Base-by-base conservation (phyloP, 1,284 basidiomycete genomes). In the Boletus nobilissimus region DNA sequence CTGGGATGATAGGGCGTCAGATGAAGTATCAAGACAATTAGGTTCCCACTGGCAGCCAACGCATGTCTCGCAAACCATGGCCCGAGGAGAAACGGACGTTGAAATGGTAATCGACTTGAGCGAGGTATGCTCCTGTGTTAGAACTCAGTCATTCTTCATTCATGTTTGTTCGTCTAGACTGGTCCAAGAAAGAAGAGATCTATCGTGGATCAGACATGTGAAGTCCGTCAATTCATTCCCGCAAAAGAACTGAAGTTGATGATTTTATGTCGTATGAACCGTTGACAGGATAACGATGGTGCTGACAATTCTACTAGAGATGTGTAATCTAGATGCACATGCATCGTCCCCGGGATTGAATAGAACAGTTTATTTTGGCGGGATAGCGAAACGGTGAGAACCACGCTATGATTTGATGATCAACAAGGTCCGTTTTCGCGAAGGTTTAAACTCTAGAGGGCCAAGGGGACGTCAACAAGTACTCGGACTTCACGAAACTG, bases 1-100 rank as follows among this genome's bases (percentile, higher is more conserved):
- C 26, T 82, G 79, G 76, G 39, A 65, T 5, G 26, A 77, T 14
- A 4, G 3, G 43, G 1, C 36, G 24, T 79, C 46, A 3, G 36
- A 63, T 39, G n/a, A 11, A 7, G 51, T 40, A 19, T 63, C 73
- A 18, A 39, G 18, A 51, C 34, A 14, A 22, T 13, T 7, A 19
- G 18, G 10, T 36, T 34, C 22, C 24, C n/a, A n/a, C n/a, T n/a
- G n/a, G n/a, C 40, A 39, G 14, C 26, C 46, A n/a, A 16, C n/a
- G 3, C 36, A 39, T 8, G 1, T n/a, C 29, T 18, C 18, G 3
- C 80, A 69, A 22, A 36, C 36, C n/a, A 3, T 34, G 38, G 34
- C 34, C 2, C 54, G 0, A 11, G 54, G 16, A 24, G 76, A 63
- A 62, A 29, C 39, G 10, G 39, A 57, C 13, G n/a, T 63, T 29